phyloP scores from a whole-genome alignment of 345 rosid species.

The Zanthoxylum bungeanum region DNA sequence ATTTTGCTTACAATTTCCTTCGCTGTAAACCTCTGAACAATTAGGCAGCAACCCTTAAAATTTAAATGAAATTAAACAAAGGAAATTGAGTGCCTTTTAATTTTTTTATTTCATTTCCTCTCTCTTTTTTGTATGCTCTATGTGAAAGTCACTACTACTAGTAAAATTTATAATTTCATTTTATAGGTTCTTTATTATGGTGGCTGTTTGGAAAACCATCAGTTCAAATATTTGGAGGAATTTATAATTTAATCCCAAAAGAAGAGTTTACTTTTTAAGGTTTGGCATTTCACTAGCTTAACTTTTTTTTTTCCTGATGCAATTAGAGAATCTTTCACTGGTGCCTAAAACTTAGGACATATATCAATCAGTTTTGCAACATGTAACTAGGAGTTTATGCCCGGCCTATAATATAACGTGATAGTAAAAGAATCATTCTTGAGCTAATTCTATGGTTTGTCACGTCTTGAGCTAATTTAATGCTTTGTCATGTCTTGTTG shows the following conservation, averaged over 20 bases:
- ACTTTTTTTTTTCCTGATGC: not conserved
- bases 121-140: not conserved
- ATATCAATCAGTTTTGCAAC: not conserved
- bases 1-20: not conserved
- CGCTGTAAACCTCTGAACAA: not conserved
- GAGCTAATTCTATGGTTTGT: not conserved
- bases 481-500: not conserved
- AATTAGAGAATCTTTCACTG: not conserved
- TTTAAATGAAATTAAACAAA: not conserved
- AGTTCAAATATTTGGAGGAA: no score
- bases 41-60: not conserved
- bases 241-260: not conserved
- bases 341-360: not conserved
- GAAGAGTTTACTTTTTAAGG: not conserved
- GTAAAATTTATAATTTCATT: not conserved
- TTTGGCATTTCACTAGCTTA: not conserved
- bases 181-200: not conserved
- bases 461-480: not conserved
- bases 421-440: not conserved
- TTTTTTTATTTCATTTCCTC: not conserved
- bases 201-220: not conserved
- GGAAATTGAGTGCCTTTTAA: not conserved
- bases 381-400: not conserved
- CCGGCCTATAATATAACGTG: no score
- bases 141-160: not conserved